Evolutionary conservation across 2,329 filamentous ascomycete species (phyloP).

Genomic region (Ceratocystis diversiconidia): DNA sequence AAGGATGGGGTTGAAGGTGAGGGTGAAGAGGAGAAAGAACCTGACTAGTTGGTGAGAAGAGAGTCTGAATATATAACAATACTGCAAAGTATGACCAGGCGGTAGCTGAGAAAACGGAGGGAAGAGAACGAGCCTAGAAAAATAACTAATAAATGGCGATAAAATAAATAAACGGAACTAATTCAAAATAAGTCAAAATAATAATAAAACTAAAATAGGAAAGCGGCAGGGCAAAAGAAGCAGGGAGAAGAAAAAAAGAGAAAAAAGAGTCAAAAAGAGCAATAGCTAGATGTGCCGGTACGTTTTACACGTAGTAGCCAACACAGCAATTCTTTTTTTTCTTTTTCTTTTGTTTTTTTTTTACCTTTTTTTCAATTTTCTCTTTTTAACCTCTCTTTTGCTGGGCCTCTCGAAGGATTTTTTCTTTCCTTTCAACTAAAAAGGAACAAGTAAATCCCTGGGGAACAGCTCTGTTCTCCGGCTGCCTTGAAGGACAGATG

Average conservation of each 20-base stretch:
- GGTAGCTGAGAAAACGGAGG: background rate
- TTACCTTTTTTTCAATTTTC: background rate
- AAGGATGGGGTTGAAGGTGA: background rate
- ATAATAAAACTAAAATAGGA: background rate
- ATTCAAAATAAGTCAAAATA: background rate
- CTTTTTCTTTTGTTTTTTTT: background rate
- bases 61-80: too few species aligned
- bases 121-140: background rate
- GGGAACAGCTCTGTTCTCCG: too few species aligned
- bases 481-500: too few species aligned
- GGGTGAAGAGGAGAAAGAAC: background rate
- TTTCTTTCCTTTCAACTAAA: too few species aligned
- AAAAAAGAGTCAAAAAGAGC: background rate
- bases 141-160: background rate
- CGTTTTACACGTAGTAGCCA: background rate
- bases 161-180: background rate
- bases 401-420: background rate
- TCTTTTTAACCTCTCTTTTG: background rate
- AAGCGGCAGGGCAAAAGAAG: background rate
- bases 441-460: too few species aligned
- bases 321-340: background rate
- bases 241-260: background rate
- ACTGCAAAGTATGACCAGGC: too few species aligned
- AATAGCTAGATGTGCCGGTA: background rate
- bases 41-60: too few species aligned